Evolutionary conservation across 106 monocot genomes (phyloP).

Genomic region (Chionographis japonica): DNA sequence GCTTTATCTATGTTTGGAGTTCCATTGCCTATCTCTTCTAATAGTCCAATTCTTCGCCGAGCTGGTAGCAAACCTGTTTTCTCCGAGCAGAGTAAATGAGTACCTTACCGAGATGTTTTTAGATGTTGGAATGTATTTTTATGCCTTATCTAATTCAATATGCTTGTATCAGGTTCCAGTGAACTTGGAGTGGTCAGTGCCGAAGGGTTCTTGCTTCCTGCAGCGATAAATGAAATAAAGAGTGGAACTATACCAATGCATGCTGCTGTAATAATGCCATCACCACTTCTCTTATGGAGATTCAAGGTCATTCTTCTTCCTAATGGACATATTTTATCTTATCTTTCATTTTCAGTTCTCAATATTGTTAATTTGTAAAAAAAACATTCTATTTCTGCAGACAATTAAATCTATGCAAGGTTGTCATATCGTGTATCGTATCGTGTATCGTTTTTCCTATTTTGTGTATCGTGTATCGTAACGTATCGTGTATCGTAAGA

Average conservation of each 20-base stretch:
- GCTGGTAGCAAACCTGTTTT: constrained; percentile 48
- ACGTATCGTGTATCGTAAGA: too few species aligned
- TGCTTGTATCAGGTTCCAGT: constrained; percentile 6
- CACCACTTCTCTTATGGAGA: constrained; percentile 72
- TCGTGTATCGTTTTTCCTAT: too few species aligned
- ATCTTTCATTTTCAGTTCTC: neutral
- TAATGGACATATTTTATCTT: neutral
- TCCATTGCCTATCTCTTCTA: constrained; percentile 28
- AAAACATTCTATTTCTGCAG: too few species aligned
- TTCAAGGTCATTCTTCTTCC: constrained; percentile 41
- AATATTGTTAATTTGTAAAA: too few species aligned
- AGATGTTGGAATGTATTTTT: neutral
- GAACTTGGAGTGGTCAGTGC: constrained; percentile 16
- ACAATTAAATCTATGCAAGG: too few species aligned
- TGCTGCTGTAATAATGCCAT: constrained; percentile 50
- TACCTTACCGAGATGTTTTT: neutral
- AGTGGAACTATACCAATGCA: constrained; percentile 28
- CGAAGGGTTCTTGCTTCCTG: constrained; percentile 13
- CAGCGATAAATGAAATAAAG: constrained; percentile 49
- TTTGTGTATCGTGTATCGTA: too few species aligned
- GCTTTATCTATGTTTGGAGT: constrained; percentile 42
- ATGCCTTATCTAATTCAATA: neutral
- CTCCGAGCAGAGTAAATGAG: constrained; percentile 36
- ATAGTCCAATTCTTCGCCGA: constrained; percentile 56
- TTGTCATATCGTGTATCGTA: too few species aligned